These are phyloP conservation scores for Alternaria sp. DNA, from an alignment of 2,329 filamentous ascomycete genomes.

Conservation along the genomic window DNA sequence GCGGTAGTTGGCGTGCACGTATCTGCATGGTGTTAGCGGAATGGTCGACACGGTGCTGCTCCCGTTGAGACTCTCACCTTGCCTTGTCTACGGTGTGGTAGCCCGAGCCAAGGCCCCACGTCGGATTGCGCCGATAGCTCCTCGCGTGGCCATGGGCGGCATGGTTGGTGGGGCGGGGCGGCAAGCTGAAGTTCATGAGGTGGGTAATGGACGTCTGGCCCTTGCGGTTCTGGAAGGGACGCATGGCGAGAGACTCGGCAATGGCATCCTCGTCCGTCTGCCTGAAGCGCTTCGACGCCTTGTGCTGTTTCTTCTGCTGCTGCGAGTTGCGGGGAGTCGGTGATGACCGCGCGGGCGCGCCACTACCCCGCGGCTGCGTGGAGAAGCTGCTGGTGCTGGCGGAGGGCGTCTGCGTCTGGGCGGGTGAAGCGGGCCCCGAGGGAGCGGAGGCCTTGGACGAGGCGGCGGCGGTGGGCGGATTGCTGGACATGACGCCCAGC, in stretches of 20 bases:
- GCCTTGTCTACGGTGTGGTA: slow-evolving; percentile 92
- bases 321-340: slow-evolving; percentile 76
- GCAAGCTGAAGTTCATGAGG: slow-evolving; percentile 87
- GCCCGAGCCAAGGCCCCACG: slow-evolving; percentile 85
- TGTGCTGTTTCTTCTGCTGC: slow-evolving; percentile 79
- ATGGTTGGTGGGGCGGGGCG: slow-evolving; percentile 71
- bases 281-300: slow-evolving; percentile 75
- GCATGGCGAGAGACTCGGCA: slow-evolving; percentile 75
- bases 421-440: slow-evolving; percentile 50
- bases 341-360: slow-evolving; percentile 46
- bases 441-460: slow-evolving; percentile 51
- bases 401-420: slow-evolving; percentile 52
- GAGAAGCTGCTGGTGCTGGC: slow-evolving; percentile 53
- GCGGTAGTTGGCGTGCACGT: slow-evolving; percentile 95
- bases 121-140: slow-evolving; percentile 69
- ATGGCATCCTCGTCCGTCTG: slow-evolving; percentile 84
- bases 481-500: slow-evolving; percentile 53
- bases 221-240: slow-evolving; percentile 72
- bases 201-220: slow-evolving; percentile 98
- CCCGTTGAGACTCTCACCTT: slow-evolving; percentile 60
- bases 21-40: slow-evolving; percentile 56
- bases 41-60: neutral
- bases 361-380: slow-evolving; percentile 53
- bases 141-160: slow-evolving; percentile 62
- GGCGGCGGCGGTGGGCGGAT: slow-evolving; percentile 49